Base-by-base conservation (phyloP, 2,329 filamentous ascomycete species). In the Colletotrichum sp. region DNA sequence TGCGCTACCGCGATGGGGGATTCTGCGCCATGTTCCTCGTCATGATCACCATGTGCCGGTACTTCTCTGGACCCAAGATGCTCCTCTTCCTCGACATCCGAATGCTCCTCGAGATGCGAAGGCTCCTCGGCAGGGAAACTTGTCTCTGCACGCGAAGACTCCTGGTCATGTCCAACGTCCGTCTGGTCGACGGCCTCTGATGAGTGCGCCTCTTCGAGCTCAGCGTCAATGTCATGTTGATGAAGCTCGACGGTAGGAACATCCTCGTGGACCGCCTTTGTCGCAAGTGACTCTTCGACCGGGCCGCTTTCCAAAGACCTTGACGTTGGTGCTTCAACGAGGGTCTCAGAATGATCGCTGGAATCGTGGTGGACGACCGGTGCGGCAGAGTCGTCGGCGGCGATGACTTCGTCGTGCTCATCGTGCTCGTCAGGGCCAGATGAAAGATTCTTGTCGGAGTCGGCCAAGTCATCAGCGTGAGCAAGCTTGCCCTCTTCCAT, bases 41-140 rank as follows among this genome's bases (percentile, higher is more conserved):
- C n/a, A 4, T 4, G 43, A 12, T 0, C n/a, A 13, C 1, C 2
- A 12, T 21, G 43, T 21, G 43, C 10, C 18, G 43, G 1, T 48
- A 0, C 43, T 48, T 48, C 43, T 48, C 43, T 48, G 6, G 43
- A 2, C 6, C 5, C n/a, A 13, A 48, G n/a, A 48, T 21, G n/a
- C n/a, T 48, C 18, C 10, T 48, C 43, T 6, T 48, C 4, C 43
- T 48, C 43, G 9, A n/a, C 9, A 48, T 48, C 43, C 3, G 43
- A 48, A 48, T 10, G 43, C 43, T 21, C n/a, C 43, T 48, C 43
- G 4, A 48, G 1, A 43, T n/a, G 38, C n/a, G 43, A 48, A 48
- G 43, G n/a, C 43, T 48, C 43, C 10, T 48, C n/a, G n/a, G 10
- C 43, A 48, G 43, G 43, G 18, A 12, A 48, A 21, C 43, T 48